Evolutionary conservation across 1,284 basidiomycete genomes (phyloP).

Genomic region (Tetrapyrgos nigripes): DNA sequence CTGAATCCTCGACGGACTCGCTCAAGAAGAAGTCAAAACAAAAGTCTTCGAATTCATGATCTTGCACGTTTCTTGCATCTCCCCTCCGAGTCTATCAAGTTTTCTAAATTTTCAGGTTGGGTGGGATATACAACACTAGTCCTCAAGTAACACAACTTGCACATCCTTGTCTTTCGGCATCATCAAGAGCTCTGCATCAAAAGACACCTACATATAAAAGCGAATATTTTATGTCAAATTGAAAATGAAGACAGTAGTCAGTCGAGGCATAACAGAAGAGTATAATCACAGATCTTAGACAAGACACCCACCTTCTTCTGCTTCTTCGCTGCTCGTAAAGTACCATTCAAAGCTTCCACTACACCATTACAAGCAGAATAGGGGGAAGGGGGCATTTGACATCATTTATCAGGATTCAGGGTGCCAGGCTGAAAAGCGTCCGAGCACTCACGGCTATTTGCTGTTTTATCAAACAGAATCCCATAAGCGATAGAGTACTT

Average conservation of each 20-base stretch:
- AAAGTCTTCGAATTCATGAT: no score
- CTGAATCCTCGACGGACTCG: no score
- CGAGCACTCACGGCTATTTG: constrained; percentile 44
- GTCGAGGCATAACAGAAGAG: background rate
- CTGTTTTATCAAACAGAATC: constrained; percentile 50
- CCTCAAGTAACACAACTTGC: constrained; percentile 43
- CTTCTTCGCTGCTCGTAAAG: constrained; percentile 48
- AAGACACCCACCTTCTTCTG: constrained; percentile 47
- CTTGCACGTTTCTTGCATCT: no score
- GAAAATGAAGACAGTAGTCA: no score
- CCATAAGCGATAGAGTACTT: constrained; percentile 45
- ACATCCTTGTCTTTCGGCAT: constrained; percentile 54
- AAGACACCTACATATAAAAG: constrained; percentile 40
- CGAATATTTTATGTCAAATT: no score
- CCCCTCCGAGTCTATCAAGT: no score
- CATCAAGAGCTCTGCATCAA: constrained; percentile 51
- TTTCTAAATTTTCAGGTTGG: no score
- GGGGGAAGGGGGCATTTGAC: background rate
- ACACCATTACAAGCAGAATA: background rate
- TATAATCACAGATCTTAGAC: background rate
- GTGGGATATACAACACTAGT: no score
- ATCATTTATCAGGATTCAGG: no score
- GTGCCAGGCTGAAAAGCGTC: no score
- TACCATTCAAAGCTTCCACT: constrained; percentile 56
- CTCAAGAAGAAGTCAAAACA: no score